Conservation (phyloP, 495 filamentous ascomycete species). For the Daldinia grandis region DNA sequence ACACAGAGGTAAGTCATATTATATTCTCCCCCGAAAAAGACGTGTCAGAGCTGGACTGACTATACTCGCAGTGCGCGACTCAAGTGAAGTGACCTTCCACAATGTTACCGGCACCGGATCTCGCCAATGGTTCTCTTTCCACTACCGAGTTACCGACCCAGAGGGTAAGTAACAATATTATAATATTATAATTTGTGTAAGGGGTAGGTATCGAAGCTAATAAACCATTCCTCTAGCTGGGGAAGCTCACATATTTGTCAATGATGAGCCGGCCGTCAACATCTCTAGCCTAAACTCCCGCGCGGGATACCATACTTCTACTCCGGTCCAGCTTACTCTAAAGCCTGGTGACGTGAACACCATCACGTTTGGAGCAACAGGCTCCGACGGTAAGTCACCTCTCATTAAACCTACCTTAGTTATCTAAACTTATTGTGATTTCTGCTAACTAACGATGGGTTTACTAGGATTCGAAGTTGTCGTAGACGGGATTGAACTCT, state of each 20-base stretch:
- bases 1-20: constrained; percentile 35
- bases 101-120: constrained; percentile 53
- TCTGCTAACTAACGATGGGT: constrained; percentile 18
- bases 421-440: background rate
- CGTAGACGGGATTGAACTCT: constrained; percentile 47
- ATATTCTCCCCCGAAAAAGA: background rate
- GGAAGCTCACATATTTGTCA: constrained; percentile 53
- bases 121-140: constrained; percentile 53
- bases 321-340: constrained; percentile 50
- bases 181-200: background rate
- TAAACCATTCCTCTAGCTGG: constrained; percentile 34
- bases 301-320: constrained; percentile 51
- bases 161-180: constrained; percentile 36
- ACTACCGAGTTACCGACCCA: constrained; percentile 48
- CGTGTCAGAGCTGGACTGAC: constrained; percentile 17
- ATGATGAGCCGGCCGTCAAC: constrained; percentile 49
- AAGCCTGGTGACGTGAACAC: constrained; percentile 49
- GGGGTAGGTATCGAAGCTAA: background rate
- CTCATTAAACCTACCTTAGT: background rate
- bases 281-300: constrained; percentile 53
- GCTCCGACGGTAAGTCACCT: constrained; percentile 40
- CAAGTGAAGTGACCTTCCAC: constrained; percentile 48
- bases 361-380: constrained; percentile 50
- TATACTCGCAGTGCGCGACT: constrained; percentile 8
- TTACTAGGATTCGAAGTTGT: constrained; percentile 42